Conservation (phyloP, 2,329 filamentous ascomycete genomes). For the Xylariales sp. region DNA sequence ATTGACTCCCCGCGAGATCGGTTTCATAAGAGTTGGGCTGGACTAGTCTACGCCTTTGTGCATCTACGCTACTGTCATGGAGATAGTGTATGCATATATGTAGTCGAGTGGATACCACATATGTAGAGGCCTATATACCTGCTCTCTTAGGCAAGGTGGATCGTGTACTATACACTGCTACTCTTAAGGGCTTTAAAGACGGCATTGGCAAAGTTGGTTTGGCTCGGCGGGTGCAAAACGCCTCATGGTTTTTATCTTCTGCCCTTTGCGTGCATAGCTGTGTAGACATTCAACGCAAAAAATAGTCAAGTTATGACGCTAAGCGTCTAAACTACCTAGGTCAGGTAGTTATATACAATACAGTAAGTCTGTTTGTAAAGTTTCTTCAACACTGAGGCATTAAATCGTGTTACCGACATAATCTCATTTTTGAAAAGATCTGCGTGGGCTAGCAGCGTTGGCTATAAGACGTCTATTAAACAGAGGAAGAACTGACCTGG, state of each 20-base stretch:
- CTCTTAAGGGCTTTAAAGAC: background rate
- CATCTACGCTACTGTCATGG: background rate
- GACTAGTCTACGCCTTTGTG: background rate
- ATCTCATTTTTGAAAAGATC: background rate
- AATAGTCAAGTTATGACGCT: no score
- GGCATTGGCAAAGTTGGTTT: background rate
- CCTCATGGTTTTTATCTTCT: no score
- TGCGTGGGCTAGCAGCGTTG: background rate
- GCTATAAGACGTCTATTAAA: background rate
- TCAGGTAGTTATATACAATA: no score
- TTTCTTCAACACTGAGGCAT: background rate
- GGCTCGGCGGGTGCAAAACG: constrained; percentile 3
- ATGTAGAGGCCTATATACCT: background rate
- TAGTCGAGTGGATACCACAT: constrained; percentile 14
- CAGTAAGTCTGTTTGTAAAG: background rate
- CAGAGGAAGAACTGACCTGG: background rate
- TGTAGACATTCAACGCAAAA: no score
- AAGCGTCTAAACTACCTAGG: no score
- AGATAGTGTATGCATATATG: background rate
- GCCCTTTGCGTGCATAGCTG: no score
- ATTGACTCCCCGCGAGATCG: no score
- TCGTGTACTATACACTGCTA: no score
- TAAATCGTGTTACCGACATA: no score
- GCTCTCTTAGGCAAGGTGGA: no score
- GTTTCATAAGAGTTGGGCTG: no score